Evolutionary conservation across 106 monocot species (phyloP).

Genomic region (Cymbidium sinense): DNA sequence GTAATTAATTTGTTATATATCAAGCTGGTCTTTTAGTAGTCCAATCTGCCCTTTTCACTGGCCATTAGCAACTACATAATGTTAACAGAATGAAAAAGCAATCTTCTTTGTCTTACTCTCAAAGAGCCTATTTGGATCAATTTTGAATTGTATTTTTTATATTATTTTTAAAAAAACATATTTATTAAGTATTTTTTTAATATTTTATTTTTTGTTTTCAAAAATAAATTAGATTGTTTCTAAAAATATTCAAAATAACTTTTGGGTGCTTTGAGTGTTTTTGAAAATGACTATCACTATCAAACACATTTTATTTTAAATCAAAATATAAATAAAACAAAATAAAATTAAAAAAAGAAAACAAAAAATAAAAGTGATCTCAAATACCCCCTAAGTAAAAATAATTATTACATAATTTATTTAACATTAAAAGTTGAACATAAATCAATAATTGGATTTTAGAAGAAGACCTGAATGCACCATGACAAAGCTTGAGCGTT

Average conservation of each 20-base stretch:
- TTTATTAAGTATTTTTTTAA: no score
- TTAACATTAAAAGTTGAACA: neutral
- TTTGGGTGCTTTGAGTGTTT: no score
- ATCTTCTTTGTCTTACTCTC: neutral
- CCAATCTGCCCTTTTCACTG: neutral
- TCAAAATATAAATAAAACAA: no score
- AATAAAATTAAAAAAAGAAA: no score
- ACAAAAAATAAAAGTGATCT: no score
- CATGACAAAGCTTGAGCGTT: conserved; percentile 49
- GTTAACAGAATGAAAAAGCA: neutral
- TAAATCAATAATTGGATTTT: neutral
- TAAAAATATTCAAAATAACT: no score
- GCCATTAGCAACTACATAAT: neutral
- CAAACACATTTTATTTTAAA: no score
- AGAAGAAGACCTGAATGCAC: conserved; percentile 52
- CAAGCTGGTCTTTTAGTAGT: neutral
- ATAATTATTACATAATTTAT: neutral
- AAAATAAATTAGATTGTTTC: no score
- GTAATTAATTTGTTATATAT: neutral
- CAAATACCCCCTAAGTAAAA: neutral
- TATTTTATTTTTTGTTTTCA: no score
- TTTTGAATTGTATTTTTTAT: no score
- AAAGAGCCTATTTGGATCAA: neutral
- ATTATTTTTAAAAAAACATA: no score
- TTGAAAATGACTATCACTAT: no score